Percentiles rank a stretch among this genome's conserved stretches.
phyloP scores from a whole-genome alignment of 2,329 filamentous ascomycete species.

The Capronia americana region DNA sequence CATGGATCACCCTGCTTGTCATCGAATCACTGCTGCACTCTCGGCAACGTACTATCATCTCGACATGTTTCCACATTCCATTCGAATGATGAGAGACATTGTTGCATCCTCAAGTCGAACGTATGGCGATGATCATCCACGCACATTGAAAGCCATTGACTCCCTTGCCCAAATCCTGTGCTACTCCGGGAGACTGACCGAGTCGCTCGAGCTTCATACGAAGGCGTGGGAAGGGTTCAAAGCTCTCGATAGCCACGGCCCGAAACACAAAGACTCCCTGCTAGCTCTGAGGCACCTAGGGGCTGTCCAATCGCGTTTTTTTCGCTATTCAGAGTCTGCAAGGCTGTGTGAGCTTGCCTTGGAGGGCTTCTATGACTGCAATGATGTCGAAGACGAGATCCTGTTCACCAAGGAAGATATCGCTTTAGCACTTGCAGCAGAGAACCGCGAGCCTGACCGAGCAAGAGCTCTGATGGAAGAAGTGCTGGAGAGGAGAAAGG shows the following conservation, averaged over 20 bases:
- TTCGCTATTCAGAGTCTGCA: neutral
- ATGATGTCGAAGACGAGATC: neutral
- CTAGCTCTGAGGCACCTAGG: neutral
- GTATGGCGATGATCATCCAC: neutral
- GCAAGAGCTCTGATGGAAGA: constrained; percentile 2
- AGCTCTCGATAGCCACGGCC: neutral
- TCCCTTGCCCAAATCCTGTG: neutral
- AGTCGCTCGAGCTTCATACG: neutral
- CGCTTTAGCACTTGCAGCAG: neutral
- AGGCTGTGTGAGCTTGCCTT: neutral
- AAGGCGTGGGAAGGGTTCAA: neutral
- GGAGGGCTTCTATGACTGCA: neutral
- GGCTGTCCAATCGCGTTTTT: neutral
- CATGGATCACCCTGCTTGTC: no score
- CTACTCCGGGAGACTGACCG: neutral
- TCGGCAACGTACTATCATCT: no score
- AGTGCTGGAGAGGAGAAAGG: no score
- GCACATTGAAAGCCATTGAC: neutral
- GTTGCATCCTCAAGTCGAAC: neutral
- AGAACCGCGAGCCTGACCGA: neutral
- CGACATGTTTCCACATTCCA: neutral
- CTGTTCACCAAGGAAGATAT: neutral
- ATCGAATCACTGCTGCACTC: no score
- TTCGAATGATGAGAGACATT: neutral
- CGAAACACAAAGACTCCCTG: neutral